Evolutionary conservation across 2,329 filamentous ascomycete species (phyloP), one percentile per base, ranked within the genome.

Genomic region (Cladosporium sp.): DNA sequence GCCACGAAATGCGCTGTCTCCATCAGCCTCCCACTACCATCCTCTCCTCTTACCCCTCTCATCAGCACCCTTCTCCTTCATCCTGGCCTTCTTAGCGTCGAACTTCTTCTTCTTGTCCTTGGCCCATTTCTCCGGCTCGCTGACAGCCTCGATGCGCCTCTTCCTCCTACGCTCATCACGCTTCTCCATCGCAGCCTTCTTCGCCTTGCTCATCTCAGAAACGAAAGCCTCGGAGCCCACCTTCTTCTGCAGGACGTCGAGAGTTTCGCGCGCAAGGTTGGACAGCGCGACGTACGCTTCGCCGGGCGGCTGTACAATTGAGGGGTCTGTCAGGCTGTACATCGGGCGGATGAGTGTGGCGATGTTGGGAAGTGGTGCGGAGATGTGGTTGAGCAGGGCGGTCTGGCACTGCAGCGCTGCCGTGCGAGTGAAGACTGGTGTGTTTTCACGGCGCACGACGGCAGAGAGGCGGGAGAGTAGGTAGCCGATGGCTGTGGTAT

Each of bases 121-220:
- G 22, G 84, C 88, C 61, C 84, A 83, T 65, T 78, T 85, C 71
- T 93, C 92, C 1, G 93, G 93, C 63, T 86, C 82, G 43, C 80
- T 80, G 19, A 99, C 84, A 9, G 88, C 88, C 66, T 95, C 91
- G 57, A 97, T 88, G 70, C 89, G 88, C 62, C 93, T 81, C 80
- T 99, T 99, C 56, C 79, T 82, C 48, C 86, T 82, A 57, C 95
- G 76, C 62, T 84, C 81, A 65, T 89, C 82, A 58, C 93, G 78
- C 62, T 85, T 82, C 57, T 79, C 78, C 63, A 80, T 81, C n/a
- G 93, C 84, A 13, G 78, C 80, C 47, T 86, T 83, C 54, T 89
- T 82, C 6, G 95, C 88, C 36, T 79, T 79, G 34, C 88, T 70
- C 63, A 97, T 76, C 40, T 85, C 78, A 50, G 78, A 76, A n/a